Percentiles rank a stretch among this genome's conserved stretches.
phyloP scores from a whole-genome alignment of 352 stramenopile species.

The Globisporangium nagaii region DNA sequence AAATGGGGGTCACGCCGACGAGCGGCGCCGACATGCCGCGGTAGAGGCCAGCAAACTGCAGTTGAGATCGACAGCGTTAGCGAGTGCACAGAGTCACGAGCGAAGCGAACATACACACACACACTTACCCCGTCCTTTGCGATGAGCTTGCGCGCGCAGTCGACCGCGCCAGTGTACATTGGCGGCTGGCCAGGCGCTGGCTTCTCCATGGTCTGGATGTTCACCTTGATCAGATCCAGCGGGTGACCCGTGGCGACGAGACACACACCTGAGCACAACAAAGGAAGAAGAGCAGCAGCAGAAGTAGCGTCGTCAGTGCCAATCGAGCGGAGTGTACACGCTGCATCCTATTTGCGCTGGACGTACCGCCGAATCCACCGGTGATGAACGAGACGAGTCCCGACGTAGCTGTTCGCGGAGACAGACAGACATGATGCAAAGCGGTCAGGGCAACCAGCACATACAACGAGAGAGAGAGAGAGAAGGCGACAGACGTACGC shows the following conservation, averaged over 20 bases:
- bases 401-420: conserved; percentile 46
- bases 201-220: conserved; percentile 88
- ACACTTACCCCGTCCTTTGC: conserved; percentile 85
- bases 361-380: conserved; percentile 88
- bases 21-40: conserved; percentile 94
- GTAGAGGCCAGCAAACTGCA: conserved; percentile 86
- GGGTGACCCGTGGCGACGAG: conserved; percentile 92
- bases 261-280: conserved; percentile 61
- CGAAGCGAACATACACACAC: background rate
- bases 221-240: conserved; percentile 95
- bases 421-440: background rate
- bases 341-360: too few relatives aligned
- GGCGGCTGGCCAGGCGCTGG: conserved; percentile 54
- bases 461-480: background rate
- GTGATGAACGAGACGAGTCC: conserved; percentile 92
- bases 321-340: too few relatives aligned
- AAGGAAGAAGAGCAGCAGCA: background rate
- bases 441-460: too few relatives aligned
- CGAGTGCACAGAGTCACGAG: background rate
- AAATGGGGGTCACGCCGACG: conserved; percentile 94
- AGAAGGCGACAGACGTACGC: conserved; percentile 3
- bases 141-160: conserved; percentile 92
- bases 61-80: conserved; percentile 8
- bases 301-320: background rate
- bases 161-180: conserved; percentile 81